These are phyloP conservation scores for Whalleya microplaca DNA, from an alignment of 2,329 filamentous ascomycete genomes.

Conservation along the genomic window DNA sequence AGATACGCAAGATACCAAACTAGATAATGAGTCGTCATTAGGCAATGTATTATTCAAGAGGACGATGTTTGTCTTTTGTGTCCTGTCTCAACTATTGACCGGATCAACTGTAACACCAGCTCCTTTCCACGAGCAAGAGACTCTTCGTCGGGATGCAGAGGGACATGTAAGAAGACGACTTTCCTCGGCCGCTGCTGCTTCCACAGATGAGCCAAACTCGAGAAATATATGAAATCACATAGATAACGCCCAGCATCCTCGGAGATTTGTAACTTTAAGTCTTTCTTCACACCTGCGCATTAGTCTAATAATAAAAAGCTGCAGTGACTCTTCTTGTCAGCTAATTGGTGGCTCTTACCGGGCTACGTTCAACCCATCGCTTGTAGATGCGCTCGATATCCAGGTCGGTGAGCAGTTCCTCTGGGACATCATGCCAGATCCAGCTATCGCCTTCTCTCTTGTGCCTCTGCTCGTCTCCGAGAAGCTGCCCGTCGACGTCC, in stretches of 20 bases:
- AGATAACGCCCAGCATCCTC: conserved; percentile 73
- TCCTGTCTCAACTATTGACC: conserved; percentile 55
- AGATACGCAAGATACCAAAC: background rate
- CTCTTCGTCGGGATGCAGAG: conserved; percentile 57
- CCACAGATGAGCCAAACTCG: conserved; percentile 62
- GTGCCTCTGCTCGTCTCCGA: conserved; percentile 53
- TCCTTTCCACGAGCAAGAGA: conserved; percentile 54
- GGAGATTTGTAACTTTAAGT: conserved; percentile 60
- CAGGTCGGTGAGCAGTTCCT: conserved; percentile 60
- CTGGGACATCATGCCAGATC: conserved; percentile 58
- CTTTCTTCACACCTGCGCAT: conserved; percentile 8
- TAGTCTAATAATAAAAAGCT: conserved; percentile 12
- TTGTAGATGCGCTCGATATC: conserved; percentile 59
- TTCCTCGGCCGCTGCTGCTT: conserved; percentile 51
- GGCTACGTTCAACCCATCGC: conserved; percentile 57
- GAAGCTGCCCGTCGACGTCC: conserved; percentile 69
- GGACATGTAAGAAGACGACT: conserved; percentile 75
- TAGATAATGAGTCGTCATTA: too few relatives aligned
- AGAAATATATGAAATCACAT: conserved; percentile 80
- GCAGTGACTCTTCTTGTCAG: background rate
- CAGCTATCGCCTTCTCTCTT: conserved; percentile 46
- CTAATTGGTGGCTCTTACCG: conserved; percentile 43
- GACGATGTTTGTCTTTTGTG: conserved; percentile 8
- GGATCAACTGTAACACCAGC: conserved; percentile 57
- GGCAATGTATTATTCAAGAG: too few relatives aligned